Evolutionary conservation across 768 basidiomycete species (phyloP), one percentile per base, ranked within the genome.

Genomic region (Sutorius australiensis): DNA sequence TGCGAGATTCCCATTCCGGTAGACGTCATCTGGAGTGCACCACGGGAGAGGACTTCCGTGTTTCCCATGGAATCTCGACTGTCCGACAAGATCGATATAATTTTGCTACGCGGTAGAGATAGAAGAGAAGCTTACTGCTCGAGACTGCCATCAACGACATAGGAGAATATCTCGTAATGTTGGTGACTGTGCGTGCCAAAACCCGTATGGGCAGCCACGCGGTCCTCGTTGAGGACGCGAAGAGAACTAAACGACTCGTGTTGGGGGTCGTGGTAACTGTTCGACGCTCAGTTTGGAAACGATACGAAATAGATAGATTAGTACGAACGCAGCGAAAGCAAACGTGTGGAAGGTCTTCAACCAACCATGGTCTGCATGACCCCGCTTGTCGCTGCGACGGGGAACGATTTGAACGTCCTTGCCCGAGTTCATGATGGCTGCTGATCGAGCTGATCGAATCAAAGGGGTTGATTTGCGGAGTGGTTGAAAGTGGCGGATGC

Each of bases 61-160:
- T 95, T 95, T 36, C 87, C 86, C 87, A 97, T 90, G 6, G 86
- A 90, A 71, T 98, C 95, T 70, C 87, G 80, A 73, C 93, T 92
- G 53, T 27, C 6, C 27, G 32, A 34, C 13, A 43, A 14, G 27
- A 7, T 51, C 14, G 43, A 33, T 6, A n/a, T n/a, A n/a, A n/a
- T n/a, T n/a, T n/a, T 19, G 33, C 5, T 5, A 24, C 28, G 38
- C 4, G 21, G 34, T 3, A 33, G 13, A 24, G 5, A 28, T 11
- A 30, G 0, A 11, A 45, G 14, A 19, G 14, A 46, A 17, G 72
- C 84, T 60, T 64, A 91, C 90, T 94, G 92, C 66, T 92, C 86
- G 31, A 93, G 77, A 61, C 86, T 78, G 5, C 92, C 92, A 17
- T 73, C 68, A 36, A 95, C 82, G 50, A 95, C 75, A 65, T 97